Evolutionary conservation across 306 rosid genomes (phyloP), one percentile per base, ranked within the genome.

Genomic region (Vicia villosa): DNA sequence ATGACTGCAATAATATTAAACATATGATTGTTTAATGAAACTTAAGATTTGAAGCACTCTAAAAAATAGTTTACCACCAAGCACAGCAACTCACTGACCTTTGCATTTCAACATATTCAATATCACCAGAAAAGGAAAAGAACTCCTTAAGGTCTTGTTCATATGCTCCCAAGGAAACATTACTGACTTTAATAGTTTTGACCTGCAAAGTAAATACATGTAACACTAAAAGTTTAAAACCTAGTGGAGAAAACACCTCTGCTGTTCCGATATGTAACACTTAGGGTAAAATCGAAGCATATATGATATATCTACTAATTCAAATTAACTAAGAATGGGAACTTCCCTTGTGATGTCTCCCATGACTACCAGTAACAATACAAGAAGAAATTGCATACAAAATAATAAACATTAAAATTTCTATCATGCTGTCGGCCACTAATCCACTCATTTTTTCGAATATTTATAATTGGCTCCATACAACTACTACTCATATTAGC

Each of bases 111-210:
- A 94, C 88, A 84, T 88, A 94, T 65, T 81, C 88, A 11, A 94
- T 94, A 59, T 94, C 99, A 46, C 99, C 99, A 40, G 98, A 94
- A 79, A 94, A 94, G 47, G 92, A 88, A 83, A 94, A 90, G 82
- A 94, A 94, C 83, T 94, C 99, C 83, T 75, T 70, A 67, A 94
- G 74, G 82, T 94, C 99, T 81, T 87, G 86, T 57, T 87, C 96
- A 81, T 86, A 79, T 63, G 99, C 99, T 52, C 87, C 99, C 79
- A 94, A 79, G 54, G 99, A 94, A 82, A 94, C 91, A 70, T 88
- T 91, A 75, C 89, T 62, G 67, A 94, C 95, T 89, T 85, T 88
- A 61, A 88, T 86, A 77, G 95, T 82, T 76, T 79, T 88, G 51
- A 80, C 62, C 96, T 94, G 87, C 60, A 78, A 17, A 64, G 61